A percentile compares a stretch with the other conserved stretches of the same genome.
Conservation (phyloP, 2,329 filamentous ascomycete genomes). For the Xylaria sp. region DNA sequence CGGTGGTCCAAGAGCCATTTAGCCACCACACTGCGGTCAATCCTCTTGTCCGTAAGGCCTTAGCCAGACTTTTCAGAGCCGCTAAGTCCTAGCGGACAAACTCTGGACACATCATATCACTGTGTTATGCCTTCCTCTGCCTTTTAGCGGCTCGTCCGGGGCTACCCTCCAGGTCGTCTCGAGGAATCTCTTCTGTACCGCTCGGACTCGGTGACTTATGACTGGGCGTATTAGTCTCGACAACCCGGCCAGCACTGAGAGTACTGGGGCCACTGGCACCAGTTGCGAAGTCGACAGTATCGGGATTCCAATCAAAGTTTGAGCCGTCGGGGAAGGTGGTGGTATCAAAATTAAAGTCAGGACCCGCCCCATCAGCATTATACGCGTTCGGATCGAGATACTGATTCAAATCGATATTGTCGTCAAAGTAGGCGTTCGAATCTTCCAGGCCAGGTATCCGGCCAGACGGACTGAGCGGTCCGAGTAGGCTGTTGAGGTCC, state of each 20-base stretch:
- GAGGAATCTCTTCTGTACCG: conserved; percentile 54
- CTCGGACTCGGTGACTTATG: conserved; percentile 50
- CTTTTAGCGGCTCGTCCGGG: conserved; percentile 37
- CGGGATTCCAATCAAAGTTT: conserved; percentile 32
- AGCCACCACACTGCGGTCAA: too few relatives aligned
- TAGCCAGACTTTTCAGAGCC: too few relatives aligned
- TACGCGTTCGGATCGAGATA: conserved; percentile 45
- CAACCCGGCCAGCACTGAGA: conserved; percentile 24
- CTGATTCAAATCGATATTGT: conserved; percentile 56
- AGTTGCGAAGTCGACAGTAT: conserved; percentile 27
- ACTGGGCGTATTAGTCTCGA: conserved; percentile 37
- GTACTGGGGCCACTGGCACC: conserved; percentile 2
- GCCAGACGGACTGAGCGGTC: conserved; percentile 79
- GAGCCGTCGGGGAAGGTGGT: conserved; percentile 23
- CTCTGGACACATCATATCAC: neutral
- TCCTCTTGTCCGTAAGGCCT: too few relatives aligned
- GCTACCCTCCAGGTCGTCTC: conserved; percentile 45
- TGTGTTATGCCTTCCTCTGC: conserved; percentile 34
- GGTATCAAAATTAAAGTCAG: conserved; percentile 49
- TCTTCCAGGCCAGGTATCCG: conserved; percentile 71
- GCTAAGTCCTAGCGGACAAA: neutral
- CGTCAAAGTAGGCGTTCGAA: conserved; percentile 43
- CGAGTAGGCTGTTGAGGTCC: conserved; percentile 72
- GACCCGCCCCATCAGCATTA: conserved; percentile 26
- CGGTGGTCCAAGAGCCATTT: neutral